Base-by-base conservation (phyloP, 495 filamentous ascomycete genomes). In the Symbiotaphrina buchneri region DNA sequence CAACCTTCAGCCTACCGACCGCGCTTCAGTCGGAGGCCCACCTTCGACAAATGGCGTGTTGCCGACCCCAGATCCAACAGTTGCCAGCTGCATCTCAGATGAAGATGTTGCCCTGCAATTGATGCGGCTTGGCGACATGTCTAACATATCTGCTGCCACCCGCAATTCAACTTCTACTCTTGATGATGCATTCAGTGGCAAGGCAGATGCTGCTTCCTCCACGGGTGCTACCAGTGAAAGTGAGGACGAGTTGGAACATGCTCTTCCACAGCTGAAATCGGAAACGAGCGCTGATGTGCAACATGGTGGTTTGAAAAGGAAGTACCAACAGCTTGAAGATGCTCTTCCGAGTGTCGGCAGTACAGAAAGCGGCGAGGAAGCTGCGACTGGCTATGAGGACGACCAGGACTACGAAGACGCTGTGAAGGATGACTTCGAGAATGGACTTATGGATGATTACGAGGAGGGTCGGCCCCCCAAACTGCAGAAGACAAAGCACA, bases 61-160 rank as follows among this genome's bases (percentile, higher is more conserved):
- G 35, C 83, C 82, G 5, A 95, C 90, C 3, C 90, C 87, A 3
- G 85, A 93, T 37, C 83, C 84, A 7, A 95, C 90, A 10, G 74
- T 91, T 36, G 75, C 77, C 21, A 94, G 83, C 54, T 85, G 74
- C 42, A 83, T 94, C 45, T 95, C 85, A 3, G 87, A 97, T 47
- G 87, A 97, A 47, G 90, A 97, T 52, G 87, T 93, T 41, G 87
- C 87, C 29, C 68, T 92, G 46, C 84, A 94, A 48, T 61, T 97
- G 39, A 94, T 97, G 67, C 74, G 81, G 37, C 61, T 97, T 31
- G 82, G 85, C n/a, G 80, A 90, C 44, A 71, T 79, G 39, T 81
- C 82, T 19, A 83, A 85, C 42, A 71, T 83, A 40, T 85, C 82
- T 10, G 73, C 83, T 40, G 80, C 77, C 27, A 38, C 35, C 23